Percentiles rank a stretch among this genome's conserved stretches.
phyloP scores from a whole-genome alignment of 1,139 yeast species.

The Yamadazyma membranifaciens region DNA sequence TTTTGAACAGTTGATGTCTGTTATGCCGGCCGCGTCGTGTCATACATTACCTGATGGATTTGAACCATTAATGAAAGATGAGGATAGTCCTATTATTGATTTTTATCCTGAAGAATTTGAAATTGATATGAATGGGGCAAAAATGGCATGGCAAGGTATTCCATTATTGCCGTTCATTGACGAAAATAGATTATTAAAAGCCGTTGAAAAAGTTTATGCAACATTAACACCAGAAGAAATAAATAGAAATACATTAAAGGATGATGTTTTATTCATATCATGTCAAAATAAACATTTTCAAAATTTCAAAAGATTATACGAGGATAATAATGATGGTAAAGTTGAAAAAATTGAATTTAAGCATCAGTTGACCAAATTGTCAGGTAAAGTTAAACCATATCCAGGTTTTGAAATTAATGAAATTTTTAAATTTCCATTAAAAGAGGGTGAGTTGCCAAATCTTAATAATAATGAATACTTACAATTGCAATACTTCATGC shows the following conservation, averaged over 20 bases:
- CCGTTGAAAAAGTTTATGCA: constrained; percentile 65
- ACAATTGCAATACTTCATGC: constrained; percentile 58
- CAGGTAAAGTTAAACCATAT: constrained; percentile 59
- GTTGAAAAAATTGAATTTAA: constrained; percentile 35
- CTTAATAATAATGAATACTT: constrained; percentile 57
- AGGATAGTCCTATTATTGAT: constrained; percentile 81
- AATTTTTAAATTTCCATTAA: constrained; percentile 58
- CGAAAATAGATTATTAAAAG: constrained; percentile 65
- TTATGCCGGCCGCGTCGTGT: constrained; percentile 94
- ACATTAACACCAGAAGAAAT: constrained; percentile 66
- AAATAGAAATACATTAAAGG: constrained; percentile 64
- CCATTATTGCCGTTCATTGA: constrained; percentile 90
- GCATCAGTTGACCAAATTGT: constrained; percentile 54
- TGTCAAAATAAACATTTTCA: constrained; percentile 50
- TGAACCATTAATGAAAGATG: constrained; percentile 77
- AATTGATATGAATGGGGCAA: constrained; percentile 94
- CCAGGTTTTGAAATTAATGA: constrained; percentile 48
- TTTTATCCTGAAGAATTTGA: constrained; percentile 88
- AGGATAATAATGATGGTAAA: constrained; percentile 29
- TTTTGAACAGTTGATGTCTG: constrained; percentile 96
- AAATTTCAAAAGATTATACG: constrained; percentile 33
- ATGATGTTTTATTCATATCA: constrained; percentile 62
- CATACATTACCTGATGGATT: constrained; percentile 85
- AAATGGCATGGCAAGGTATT: constrained; percentile 94
- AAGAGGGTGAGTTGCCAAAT: constrained; percentile 54